phyloP scores from a whole-genome alignment of 208 protist species.

The Crithidia fasciculata region DNA sequence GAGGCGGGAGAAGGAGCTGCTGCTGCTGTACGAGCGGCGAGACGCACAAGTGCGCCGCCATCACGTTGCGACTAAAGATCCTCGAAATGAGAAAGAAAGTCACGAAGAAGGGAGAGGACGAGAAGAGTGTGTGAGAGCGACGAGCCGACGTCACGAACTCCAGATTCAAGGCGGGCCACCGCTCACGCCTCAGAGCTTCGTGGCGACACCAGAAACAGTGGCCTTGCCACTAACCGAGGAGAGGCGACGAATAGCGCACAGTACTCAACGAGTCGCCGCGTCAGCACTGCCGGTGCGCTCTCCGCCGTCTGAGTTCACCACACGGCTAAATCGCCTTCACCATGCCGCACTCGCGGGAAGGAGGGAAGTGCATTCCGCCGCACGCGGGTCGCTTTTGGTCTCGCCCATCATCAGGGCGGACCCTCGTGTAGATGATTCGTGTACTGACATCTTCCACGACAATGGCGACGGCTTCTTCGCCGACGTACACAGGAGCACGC shows the following conservation, averaged over 20 bases:
- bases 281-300: neutral
- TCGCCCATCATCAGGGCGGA: neutral
- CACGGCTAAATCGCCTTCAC: constrained; percentile 3
- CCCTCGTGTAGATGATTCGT: neutral
- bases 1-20: constrained; percentile 28
- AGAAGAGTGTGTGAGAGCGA: no score
- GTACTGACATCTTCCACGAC: neutral
- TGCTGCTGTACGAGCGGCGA: constrained; percentile 11
- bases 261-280: neutral
- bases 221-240: constrained; percentile 22
- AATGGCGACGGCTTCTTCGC: neutral
- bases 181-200: neutral
- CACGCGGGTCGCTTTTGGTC: neutral
- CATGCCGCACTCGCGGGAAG: neutral
- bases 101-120: no score
- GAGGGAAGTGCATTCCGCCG: neutral
- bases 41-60: neutral
- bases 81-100: no score
- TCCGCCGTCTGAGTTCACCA: neutral
- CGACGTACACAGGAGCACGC: neutral
- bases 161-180: neutral
- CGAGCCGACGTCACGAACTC: neutral
- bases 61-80: no score
- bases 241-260: neutral
- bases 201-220: constrained; percentile 30